Evolutionary conservation across 306 rosid genomes (phyloP).

Genomic region (Benincasa hispida): DNA sequence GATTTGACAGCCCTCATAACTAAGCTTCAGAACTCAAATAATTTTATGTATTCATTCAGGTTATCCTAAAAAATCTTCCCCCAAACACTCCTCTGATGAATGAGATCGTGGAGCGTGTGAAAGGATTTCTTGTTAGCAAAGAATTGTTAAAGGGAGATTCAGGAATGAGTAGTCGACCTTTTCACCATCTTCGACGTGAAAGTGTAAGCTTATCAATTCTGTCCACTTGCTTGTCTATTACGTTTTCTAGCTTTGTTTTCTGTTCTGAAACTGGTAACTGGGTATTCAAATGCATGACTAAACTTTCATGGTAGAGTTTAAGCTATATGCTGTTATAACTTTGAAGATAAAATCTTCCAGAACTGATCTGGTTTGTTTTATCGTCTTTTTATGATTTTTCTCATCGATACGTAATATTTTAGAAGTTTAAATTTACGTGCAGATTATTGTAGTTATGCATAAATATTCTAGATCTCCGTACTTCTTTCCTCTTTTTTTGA

Average conservation of each 20-base stretch:
- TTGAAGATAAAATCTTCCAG: neutral
- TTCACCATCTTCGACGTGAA: constrained; percentile 60
- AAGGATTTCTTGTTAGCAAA: constrained; percentile 77
- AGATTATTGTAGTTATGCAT: neutral
- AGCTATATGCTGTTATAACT: neutral
- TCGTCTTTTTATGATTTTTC: neutral
- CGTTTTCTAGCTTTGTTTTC: constrained; percentile 1
- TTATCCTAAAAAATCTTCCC: constrained; percentile 75
- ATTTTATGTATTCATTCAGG: constrained; percentile 31
- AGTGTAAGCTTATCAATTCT: constrained; percentile 31
- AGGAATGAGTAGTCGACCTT: constrained; percentile 34
- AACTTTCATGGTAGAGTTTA: neutral
- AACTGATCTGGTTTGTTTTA: neutral
- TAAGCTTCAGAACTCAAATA: constrained; percentile 14
- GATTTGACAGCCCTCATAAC: neutral
- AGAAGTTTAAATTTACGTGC: neutral
- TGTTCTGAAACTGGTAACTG: neutral
- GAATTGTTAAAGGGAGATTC: constrained; percentile 74
- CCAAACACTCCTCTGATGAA: constrained; percentile 72
- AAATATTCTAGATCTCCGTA: neutral
- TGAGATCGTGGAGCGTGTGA: constrained; percentile 67
- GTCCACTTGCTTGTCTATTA: neutral
- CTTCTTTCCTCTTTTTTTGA: too few species aligned
- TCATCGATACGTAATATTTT: neutral
- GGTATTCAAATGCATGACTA: neutral